Conservation (phyloP, 306 rosid species). For the Cicer pinnatifidum region DNA sequence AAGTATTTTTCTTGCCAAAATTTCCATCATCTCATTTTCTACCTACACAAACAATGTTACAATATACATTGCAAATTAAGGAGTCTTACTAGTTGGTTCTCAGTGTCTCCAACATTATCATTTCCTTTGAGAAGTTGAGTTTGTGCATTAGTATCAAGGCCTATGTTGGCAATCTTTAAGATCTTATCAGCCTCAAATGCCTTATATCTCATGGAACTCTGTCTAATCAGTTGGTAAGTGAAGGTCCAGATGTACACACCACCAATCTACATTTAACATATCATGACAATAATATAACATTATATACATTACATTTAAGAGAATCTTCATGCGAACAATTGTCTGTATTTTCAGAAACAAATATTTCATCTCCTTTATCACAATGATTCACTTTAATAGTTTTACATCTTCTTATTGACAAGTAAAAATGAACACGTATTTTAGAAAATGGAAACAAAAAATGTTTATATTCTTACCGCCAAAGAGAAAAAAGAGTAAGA, state of each 20-base stretch:
- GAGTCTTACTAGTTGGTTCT: slow-evolving; percentile 55
- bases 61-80: neutral
- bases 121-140: slow-evolving; percentile 60
- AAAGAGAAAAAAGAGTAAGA: slow-evolving; percentile 88
- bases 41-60: neutral
- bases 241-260: slow-evolving; percentile 79
- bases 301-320: too few species aligned
- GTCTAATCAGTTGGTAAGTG: slow-evolving; percentile 63
- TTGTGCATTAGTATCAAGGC: slow-evolving; percentile 45
- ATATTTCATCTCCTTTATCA: too few species aligned
- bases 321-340: too few species aligned
- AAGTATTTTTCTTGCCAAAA: neutral
- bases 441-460: too few species aligned
- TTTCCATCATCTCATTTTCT: neutral
- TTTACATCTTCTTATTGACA: too few species aligned
- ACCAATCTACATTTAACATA: slow-evolving; percentile 59
- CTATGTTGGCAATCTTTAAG: slow-evolving; percentile 46
- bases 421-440: too few species aligned
- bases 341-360: too few species aligned
- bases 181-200: slow-evolving; percentile 52
- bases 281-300: neutral
- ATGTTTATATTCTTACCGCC: slow-evolving; percentile 51
- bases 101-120: slow-evolving; percentile 42
- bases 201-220: slow-evolving; percentile 53
- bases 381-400: too few species aligned